phyloP scores from a whole-genome alignment of 441 rosid species.

The Arabidopsis lyrata region DNA sequence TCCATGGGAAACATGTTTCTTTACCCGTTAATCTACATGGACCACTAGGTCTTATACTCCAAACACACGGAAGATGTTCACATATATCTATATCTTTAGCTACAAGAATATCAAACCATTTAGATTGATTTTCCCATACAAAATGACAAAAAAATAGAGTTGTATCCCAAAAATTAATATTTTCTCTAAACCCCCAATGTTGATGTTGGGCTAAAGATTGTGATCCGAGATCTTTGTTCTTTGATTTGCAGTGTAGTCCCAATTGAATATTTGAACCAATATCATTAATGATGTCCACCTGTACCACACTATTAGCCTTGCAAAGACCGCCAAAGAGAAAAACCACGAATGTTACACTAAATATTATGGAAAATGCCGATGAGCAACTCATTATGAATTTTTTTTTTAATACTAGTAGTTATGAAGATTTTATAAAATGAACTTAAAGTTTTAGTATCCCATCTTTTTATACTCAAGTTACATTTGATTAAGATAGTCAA shows the following conservation, averaged over 20 bases:
- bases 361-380: background rate
- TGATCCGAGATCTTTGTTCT: background rate
- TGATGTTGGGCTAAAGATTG: background rate
- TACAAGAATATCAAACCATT: background rate
- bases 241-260: background rate
- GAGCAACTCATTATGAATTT: no score
- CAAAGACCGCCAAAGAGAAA: background rate
- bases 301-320: background rate
- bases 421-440: no score
- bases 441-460: no score
- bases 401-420: no score
- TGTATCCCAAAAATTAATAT: background rate
- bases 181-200: background rate
- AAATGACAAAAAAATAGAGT: background rate
- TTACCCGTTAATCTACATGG: background rate
- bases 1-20: background rate
- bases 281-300: conserved; percentile 1
- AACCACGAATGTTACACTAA: background rate
- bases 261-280: conserved; percentile 8
- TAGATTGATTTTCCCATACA: background rate
- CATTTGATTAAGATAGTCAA: no score
- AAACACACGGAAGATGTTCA: background rate
- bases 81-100: background rate
- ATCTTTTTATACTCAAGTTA: no score
- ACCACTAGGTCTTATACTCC: background rate